These are phyloP conservation scores for Globisporangium solare DNA, from an alignment of 352 stramenopile genomes.

Conservation along the genomic window DNA sequence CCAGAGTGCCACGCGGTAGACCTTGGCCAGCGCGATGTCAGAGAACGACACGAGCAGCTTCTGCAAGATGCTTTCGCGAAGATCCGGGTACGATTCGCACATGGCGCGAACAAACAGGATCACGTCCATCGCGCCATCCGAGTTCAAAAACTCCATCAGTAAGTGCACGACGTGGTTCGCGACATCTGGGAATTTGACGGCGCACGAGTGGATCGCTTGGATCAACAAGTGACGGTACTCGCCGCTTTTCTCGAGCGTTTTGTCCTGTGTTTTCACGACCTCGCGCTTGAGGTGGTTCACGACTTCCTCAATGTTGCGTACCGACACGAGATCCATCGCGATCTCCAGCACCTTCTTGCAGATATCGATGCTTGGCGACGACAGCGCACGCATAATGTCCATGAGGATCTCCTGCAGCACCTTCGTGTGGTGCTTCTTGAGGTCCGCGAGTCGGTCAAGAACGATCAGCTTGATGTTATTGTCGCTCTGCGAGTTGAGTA, in stretches of 20 bases:
- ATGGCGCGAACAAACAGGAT: constrained; percentile 98
- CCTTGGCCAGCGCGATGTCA: constrained; percentile 92
- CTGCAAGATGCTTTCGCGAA: constrained; percentile 90
- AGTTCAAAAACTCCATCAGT: constrained; percentile 99
- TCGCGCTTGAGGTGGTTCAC: constrained; percentile 89
- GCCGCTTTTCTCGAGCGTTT: constrained; percentile 91
- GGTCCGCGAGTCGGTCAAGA: constrained; percentile 94
- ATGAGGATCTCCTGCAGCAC: constrained; percentile 98
- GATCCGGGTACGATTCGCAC: constrained; percentile 94
- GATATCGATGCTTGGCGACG: constrained; percentile 97
- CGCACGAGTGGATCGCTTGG: constrained; percentile 96
- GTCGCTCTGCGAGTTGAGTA: constrained; percentile 98
- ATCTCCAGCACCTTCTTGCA: constrained; percentile 99
- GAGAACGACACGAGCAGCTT: constrained; percentile 94
- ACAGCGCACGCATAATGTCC: constrained; percentile 97
- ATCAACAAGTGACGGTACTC: constrained; percentile 98
- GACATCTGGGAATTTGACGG: constrained; percentile 97
- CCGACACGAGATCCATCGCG: constrained; percentile 96
- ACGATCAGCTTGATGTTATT: constrained; percentile 99
- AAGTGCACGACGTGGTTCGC: constrained; percentile 97
- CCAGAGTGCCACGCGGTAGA: constrained; percentile 98
- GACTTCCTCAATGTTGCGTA: constrained; percentile 98
- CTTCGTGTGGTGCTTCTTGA: constrained; percentile 98
- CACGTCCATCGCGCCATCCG: constrained; percentile 97
- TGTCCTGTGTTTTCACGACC: constrained; percentile 89